A percentile compares a stretch with the other conserved stretches of the same genome.
Conservation (phyloP, 352 stramenopile species). For the Pythium sp. region DNA sequence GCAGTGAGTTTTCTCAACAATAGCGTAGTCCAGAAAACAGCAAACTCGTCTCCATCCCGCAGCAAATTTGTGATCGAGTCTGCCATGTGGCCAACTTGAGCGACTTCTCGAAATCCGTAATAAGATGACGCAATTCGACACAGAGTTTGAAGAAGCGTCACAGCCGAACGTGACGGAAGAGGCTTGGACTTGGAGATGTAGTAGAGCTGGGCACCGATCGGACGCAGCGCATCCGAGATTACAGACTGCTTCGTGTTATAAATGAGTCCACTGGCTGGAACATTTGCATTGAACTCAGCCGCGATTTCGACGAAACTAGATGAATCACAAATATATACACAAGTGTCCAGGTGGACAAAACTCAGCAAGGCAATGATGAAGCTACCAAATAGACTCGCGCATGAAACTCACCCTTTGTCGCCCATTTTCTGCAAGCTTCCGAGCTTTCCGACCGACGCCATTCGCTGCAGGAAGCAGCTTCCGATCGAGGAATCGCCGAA, state of each 20-base stretch:
- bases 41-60: constrained; percentile 77
- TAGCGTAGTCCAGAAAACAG: constrained; percentile 85
- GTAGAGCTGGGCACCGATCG: constrained; percentile 79
- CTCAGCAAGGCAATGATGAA: background rate
- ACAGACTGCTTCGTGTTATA: constrained; percentile 83
- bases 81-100: constrained; percentile 69
- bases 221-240: constrained; percentile 70
- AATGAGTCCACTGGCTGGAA: constrained; percentile 75
- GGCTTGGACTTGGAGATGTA: constrained; percentile 68
- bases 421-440: constrained; percentile 45
- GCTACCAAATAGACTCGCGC: background rate
- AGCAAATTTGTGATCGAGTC: constrained; percentile 80
- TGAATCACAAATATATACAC: background rate
- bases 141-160: constrained; percentile 78
- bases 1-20: constrained; percentile 61
- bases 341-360: background rate
- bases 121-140: constrained; percentile 86
- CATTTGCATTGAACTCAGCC: constrained; percentile 90
- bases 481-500: constrained; percentile 81
- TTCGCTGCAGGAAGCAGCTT: constrained; percentile 74
- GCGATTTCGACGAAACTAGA: constrained; percentile 78
- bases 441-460: constrained; percentile 67
- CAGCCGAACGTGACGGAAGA: constrained; percentile 59
- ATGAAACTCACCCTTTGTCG: constrained; percentile 54
- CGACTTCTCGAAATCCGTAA: constrained; percentile 83